Conservation (phyloP, 208 protist species). For the Crithidia bombi region DNA sequence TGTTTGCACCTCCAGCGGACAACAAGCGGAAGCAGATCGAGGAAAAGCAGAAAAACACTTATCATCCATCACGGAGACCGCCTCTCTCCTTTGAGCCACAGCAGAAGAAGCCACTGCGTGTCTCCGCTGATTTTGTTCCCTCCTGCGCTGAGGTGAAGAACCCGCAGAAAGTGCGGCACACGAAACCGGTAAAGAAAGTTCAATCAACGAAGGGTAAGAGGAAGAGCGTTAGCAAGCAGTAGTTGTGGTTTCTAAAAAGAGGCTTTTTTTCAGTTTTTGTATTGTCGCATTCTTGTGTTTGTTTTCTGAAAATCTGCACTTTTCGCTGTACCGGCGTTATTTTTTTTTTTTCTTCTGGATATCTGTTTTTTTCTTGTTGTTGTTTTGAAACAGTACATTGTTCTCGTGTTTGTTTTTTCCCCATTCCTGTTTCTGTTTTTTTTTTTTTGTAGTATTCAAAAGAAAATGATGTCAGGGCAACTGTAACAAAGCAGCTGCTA, state of each 20-base stretch:
- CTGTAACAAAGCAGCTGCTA: background rate
- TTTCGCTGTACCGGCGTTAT: constrained; percentile 19
- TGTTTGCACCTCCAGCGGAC: constrained; percentile 58
- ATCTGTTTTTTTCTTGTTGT: constrained; percentile 21
- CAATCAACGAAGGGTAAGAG: constrained; percentile 15
- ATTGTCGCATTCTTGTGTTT: background rate
- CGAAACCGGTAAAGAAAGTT: background rate
- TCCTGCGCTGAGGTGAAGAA: constrained; percentile 61
- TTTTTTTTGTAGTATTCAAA: constrained; percentile 18
- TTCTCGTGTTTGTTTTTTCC: constrained; percentile 8
- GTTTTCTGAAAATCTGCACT: background rate
- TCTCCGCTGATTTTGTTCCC: constrained; percentile 76
- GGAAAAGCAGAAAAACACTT: constrained; percentile 32
- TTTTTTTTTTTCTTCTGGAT: constrained; percentile 21
- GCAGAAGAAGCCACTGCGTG: constrained; percentile 47
- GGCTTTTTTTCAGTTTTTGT: background rate
- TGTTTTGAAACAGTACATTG: constrained; percentile 1
- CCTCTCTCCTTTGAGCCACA: constrained; percentile 31
- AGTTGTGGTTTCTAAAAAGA: background rate
- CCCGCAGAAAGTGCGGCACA: background rate
- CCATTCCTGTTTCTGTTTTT: constrained; percentile 9
- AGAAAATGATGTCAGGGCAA: constrained; percentile 24
- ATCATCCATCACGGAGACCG: constrained; percentile 30
- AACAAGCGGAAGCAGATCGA: constrained; percentile 77
- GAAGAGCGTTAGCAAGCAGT: constrained; percentile 13